phyloP scores from a whole-genome alignment of 345 rosid genomes.

The Draba incana region DNA sequence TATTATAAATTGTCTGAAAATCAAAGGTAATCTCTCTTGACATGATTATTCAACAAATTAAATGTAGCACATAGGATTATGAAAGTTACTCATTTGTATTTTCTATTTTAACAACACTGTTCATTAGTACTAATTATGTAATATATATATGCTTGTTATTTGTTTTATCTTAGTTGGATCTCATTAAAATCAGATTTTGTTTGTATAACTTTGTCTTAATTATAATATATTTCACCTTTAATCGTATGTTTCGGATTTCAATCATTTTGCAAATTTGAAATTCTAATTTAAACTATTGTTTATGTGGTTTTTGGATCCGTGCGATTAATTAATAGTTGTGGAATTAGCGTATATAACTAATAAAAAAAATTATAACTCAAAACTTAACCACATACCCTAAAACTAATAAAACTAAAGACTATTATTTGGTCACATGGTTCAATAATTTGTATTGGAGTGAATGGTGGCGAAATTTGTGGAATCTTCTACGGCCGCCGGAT shows the following conservation, averaged over 20 bases:
- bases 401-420: no score
- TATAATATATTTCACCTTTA: neutral
- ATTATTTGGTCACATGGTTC: neutral
- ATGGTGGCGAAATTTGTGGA: slow-evolving; percentile 45
- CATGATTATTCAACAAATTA: slow-evolving; percentile 18
- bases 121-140: neutral
- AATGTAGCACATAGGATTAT: slow-evolving; percentile 15
- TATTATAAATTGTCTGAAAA: neutral
- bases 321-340: neutral
- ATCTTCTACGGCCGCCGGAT: slow-evolving; percentile 42
- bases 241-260: neutral
- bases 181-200: slow-evolving; percentile 19
- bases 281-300: neutral
- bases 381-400: no score
- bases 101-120: slow-evolving; percentile 18
- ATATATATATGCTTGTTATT: slow-evolving; percentile 11
- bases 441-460: slow-evolving; percentile 30
- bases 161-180: slow-evolving; percentile 31
- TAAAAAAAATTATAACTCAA: no score
- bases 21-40: slow-evolving; percentile 32
- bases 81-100: slow-evolving; percentile 16
- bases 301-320: slow-evolving; percentile 4
- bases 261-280: neutral
- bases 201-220: slow-evolving; percentile 1
- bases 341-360: no score